Conservation (phyloP, 2,329 filamentous ascomycete species). For the Zarea fungicola region DNA sequence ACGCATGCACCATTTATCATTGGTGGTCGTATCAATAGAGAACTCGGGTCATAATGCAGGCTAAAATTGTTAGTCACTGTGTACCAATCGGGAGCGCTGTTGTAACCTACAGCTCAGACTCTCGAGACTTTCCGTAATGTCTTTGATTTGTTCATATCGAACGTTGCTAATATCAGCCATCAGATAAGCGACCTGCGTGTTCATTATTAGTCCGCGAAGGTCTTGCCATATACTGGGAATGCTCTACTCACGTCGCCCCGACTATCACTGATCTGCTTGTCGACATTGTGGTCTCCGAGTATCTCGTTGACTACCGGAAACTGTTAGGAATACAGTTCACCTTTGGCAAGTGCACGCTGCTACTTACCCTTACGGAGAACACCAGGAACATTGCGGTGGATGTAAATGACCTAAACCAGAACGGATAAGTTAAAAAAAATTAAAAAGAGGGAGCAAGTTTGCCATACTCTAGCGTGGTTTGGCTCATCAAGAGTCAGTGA, state of each 20-base stretch:
- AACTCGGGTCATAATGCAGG: slow-evolving; percentile 43
- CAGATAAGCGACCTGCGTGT: slow-evolving; percentile 72
- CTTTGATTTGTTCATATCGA: slow-evolving; percentile 72
- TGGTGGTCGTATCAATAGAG: slow-evolving; percentile 34
- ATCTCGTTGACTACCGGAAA: slow-evolving; percentile 74
- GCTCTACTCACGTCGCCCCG: slow-evolving; percentile 66
- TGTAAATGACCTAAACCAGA: slow-evolving; percentile 80
- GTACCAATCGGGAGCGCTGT: too few relatives aligned
- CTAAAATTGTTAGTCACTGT: slow-evolving; percentile 21
- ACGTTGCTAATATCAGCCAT: slow-evolving; percentile 97
- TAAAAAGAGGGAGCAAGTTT: neutral
- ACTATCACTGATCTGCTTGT: slow-evolving; percentile 97
- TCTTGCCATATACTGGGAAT: neutral
- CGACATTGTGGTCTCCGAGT: slow-evolving; percentile 90
- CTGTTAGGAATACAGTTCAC: neutral
- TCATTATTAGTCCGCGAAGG: slow-evolving; percentile 5
- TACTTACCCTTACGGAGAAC: slow-evolving; percentile 74
- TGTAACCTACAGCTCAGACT: slow-evolving; percentile 64
- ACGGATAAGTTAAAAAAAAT: slow-evolving; percentile 15
- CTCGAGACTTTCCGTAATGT: slow-evolving; percentile 79
- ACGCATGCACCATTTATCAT: neutral
- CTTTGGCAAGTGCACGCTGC: slow-evolving; percentile 8
- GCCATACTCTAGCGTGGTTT: slow-evolving; percentile 70
- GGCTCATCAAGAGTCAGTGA: slow-evolving; percentile 86
- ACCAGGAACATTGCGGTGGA: slow-evolving; percentile 94